A percentile compares a stretch with the other conserved stretches of the same genome.
These are phyloP conservation scores for Huntiella bhutanensis DNA, from an alignment of 2,329 filamentous ascomycete genomes.

Conservation along the genomic window DNA sequence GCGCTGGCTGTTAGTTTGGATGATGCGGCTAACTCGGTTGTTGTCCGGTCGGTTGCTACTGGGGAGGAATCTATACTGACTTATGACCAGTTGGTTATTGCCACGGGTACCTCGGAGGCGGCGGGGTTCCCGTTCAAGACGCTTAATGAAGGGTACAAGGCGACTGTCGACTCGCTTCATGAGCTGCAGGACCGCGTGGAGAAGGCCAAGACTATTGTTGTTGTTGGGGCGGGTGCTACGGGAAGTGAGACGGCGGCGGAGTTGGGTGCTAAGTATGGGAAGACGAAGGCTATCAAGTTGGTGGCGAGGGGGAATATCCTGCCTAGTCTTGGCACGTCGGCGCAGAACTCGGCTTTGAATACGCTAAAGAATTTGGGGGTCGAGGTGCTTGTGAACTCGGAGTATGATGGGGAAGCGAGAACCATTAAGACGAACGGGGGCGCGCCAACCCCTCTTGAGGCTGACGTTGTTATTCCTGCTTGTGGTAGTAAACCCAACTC, in stretches of 20 bases:
- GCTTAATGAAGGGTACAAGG: conserved; percentile 21
- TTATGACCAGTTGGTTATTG: conserved; percentile 35
- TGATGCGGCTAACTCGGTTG: conserved; percentile 23
- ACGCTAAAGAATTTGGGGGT: conserved; percentile 27
- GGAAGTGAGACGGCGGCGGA: conserved; percentile 22
- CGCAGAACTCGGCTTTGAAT: conserved; percentile 21
- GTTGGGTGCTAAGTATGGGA: conserved; percentile 18
- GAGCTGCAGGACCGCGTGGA: conserved; percentile 21
- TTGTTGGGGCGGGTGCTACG: conserved; percentile 22
- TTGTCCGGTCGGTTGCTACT: conserved; percentile 20
- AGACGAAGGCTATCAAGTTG: conserved; percentile 16
- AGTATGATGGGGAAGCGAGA: conserved; percentile 19
- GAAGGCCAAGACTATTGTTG: conserved; percentile 19
- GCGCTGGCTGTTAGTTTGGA: conserved; percentile 29
- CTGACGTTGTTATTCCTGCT: conserved; percentile 20
- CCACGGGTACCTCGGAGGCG: conserved; percentile 18
- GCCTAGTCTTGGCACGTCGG: conserved; percentile 14
- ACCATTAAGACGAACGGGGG: conserved; percentile 14
- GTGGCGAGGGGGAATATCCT: conserved; percentile 11
- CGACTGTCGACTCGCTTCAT: conserved; percentile 23
- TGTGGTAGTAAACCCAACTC: conserved; percentile 28
- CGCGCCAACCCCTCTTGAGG: conserved; percentile 16
- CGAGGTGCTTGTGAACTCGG: conserved; percentile 21
- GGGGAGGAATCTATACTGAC: conserved; percentile 15
- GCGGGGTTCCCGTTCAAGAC: conserved; percentile 29